Evolutionary conservation across 2,329 filamentous ascomycete genomes (phyloP).

Genomic region (Sporothrix curviconia): DNA sequence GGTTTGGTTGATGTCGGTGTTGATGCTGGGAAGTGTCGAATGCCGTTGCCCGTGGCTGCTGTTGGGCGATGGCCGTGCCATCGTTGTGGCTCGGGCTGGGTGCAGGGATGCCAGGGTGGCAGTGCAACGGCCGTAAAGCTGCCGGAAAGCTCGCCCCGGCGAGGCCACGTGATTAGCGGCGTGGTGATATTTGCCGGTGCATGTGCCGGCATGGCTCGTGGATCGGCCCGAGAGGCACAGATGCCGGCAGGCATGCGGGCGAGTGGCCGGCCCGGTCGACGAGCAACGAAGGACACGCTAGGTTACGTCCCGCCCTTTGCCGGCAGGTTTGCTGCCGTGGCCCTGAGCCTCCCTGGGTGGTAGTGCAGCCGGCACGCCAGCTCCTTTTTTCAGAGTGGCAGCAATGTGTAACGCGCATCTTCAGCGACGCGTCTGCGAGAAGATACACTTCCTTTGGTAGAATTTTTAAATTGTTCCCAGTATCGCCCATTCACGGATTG

Average conservation of each 20-base stretch:
- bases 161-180: too few species aligned
- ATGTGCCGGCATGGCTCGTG: slow-evolving; percentile 36
- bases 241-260: slow-evolving; percentile 41
- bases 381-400: slow-evolving; percentile 77
- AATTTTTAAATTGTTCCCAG: too few species aligned
- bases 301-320: slow-evolving; percentile 70
- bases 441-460: slow-evolving; percentile 81
- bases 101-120: neutral
- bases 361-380: slow-evolving; percentile 81
- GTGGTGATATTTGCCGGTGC: too few species aligned
- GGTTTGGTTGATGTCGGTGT: slow-evolving; percentile 17
- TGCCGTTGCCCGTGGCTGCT: slow-evolving; percentile 34
- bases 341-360: slow-evolving; percentile 79
- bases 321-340: slow-evolving; percentile 74
- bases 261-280: slow-evolving; percentile 47
- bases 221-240: slow-evolving; percentile 46
- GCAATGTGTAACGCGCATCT: slow-evolving; percentile 91
- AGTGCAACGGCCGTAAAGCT: too few species aligned
- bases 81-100: neutral
- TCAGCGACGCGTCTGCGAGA: slow-evolving; percentile 73
- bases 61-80: too few species aligned
- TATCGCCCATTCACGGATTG: too few species aligned
- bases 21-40: slow-evolving; percentile 51
- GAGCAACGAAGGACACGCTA: slow-evolving; percentile 62
- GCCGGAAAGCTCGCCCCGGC: too few species aligned